phyloP scores from a whole-genome alignment of 345 rosid genomes.

The Linum lewisii region DNA sequence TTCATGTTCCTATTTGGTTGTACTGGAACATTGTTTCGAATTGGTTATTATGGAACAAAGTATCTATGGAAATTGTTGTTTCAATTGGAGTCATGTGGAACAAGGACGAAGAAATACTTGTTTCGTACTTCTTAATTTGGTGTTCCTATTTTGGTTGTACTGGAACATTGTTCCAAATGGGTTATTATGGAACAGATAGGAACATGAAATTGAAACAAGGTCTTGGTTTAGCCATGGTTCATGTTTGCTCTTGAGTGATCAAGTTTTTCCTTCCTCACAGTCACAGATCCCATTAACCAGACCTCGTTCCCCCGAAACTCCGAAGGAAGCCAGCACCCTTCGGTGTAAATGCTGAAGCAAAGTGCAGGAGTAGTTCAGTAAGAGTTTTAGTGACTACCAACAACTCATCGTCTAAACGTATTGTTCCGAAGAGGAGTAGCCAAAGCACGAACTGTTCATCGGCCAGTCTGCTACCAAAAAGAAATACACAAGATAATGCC shows the following conservation, averaged over 20 bases:
- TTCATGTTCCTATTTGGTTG: too few relatives aligned
- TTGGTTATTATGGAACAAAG: too few relatives aligned
- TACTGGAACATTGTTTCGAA: too few relatives aligned
- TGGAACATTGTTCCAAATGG: too few relatives aligned
- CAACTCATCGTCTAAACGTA: conserved; percentile 20
- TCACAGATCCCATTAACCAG: conserved; percentile 33
- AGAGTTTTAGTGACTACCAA: conserved; percentile 24
- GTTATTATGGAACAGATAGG: too few relatives aligned
- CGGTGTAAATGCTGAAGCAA: conserved; percentile 22
- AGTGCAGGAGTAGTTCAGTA: conserved; percentile 27
- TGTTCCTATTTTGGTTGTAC: too few relatives aligned
- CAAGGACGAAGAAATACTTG: too few relatives aligned
- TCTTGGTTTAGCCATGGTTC: neutral
- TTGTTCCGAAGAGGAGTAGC: conserved; percentile 21
- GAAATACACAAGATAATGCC: conserved; percentile 44
- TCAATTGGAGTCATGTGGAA: too few relatives aligned
- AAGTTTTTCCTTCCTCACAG: neutral
- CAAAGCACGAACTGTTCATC: conserved; percentile 22
- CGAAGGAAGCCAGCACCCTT: conserved; percentile 31
- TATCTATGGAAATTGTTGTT: too few relatives aligned
- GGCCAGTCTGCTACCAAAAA: conserved; percentile 26
- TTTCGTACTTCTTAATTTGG: too few relatives aligned
- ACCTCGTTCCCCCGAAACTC: conserved; percentile 43
- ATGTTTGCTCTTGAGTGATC: neutral
- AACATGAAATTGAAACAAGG: too few relatives aligned